Evolutionary conservation across 1,284 basidiomycete genomes (phyloP), one percentile per base, ranked within the genome.

Genomic region (Ceratobasidium theobromae): DNA sequence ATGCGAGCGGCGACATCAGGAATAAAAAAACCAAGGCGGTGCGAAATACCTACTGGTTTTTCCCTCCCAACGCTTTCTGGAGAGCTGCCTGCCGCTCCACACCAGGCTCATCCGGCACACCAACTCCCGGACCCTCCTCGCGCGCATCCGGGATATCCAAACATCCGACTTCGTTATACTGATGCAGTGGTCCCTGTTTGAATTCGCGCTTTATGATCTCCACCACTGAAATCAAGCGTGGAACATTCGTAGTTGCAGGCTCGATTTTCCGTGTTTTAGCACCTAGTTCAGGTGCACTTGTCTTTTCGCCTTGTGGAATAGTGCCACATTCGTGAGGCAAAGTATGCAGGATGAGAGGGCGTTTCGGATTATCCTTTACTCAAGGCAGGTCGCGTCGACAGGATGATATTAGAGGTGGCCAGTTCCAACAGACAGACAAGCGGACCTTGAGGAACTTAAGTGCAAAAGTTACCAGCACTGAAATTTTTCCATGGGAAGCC

Each of bases 201-300:
- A 89, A 91, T 72, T 92, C 88, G 33, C 91, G 82, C 74, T 94
- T 93, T 72, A 93, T 84, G 66, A 93, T 91, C 76, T 95, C 92
- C 0, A 85, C 86, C 3, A 93, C 87, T 0, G 87, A 85, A 54
- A 94, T 79, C 6, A 94, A 79, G 0, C 86, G 83, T 0, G 89
- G 85, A 4, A 86, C 82, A 6, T 81, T 79, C 5, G 79, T 75
- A 1, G 83, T 80, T 1, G 80, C 77, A 12, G 76, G 70, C 43
- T 70, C 69, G 25, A 72, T 71, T 41, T 71, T 72, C n/a, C 68
- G 66, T 41, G 46, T 70, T 35, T 67, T 60, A 25, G 52, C 33
- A 35, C 38, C 30, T 49, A 51, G 28, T 53, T 65, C 40, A 43
- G 41, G 32, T 55, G 55, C 48, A 71, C 68, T 57, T 75, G 53